These are phyloP conservation scores for Botrytis byssoidea DNA, from an alignment of 2,329 filamentous ascomycete genomes.

Conservation along the genomic window DNA sequence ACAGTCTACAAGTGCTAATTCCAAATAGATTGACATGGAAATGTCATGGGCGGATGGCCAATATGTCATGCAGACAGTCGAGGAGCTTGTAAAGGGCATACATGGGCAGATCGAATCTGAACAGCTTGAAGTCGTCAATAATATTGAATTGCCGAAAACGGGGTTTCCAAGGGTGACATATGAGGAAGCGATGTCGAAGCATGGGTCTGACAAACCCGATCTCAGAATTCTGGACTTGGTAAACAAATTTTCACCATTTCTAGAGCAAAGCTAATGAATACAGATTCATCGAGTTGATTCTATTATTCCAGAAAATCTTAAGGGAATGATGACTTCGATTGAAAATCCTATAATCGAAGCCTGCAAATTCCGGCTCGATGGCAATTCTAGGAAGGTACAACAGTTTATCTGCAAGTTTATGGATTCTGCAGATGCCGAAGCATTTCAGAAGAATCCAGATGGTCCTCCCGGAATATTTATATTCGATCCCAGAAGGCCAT, in stretches of 20 bases:
- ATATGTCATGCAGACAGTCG: constrained; percentile 59
- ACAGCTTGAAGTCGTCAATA: background rate
- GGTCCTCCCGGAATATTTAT: constrained; percentile 81
- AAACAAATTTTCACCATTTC: constrained; percentile 28
- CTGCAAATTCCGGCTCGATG: constrained; percentile 62
- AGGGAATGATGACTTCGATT: constrained; percentile 71
- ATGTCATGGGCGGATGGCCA: constrained; percentile 79
- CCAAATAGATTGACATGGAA: constrained; percentile 76
- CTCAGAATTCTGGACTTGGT: constrained; percentile 69
- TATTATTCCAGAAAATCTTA: constrained; percentile 61
- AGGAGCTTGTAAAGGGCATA: constrained; percentile 33
- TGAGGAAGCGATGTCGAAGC: constrained; percentile 71
- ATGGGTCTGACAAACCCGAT: constrained; percentile 92
- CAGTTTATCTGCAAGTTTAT: constrained; percentile 69
- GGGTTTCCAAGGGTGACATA: constrained; percentile 57
- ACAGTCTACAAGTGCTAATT: constrained; percentile 20
- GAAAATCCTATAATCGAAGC: constrained; percentile 70
- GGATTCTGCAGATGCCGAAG: constrained; percentile 56
- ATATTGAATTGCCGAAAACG: constrained; percentile 3
- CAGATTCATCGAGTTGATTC: constrained; percentile 67
- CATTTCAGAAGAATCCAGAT: constrained; percentile 65
- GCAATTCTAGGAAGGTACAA: constrained; percentile 52
- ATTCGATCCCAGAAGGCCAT: constrained; percentile 69
- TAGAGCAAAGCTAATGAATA: constrained; percentile 32
- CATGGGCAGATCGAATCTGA: constrained; percentile 23